A percentile compares a stretch with the other conserved stretches of the same genome.
These are phyloP conservation scores for Trichosporon coremiiforme DNA, from an alignment of 1,284 basidiomycete genomes.

Conservation along the genomic window DNA sequence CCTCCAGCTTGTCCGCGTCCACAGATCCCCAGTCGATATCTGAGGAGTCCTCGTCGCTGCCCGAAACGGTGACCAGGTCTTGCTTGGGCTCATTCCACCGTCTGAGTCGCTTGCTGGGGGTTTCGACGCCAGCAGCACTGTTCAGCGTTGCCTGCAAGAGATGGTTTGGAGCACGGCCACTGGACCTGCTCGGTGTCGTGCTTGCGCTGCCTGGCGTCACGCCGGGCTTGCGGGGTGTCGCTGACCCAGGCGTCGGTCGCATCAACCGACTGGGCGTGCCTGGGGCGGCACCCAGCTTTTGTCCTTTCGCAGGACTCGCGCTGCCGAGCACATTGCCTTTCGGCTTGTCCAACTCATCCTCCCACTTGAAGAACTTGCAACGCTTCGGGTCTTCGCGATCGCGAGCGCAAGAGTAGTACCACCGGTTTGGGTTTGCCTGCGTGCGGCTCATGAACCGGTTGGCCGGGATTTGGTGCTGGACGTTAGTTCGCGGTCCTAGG, in stretches of 20 bases:
- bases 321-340: background rate
- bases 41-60: constrained; percentile 23
- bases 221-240: background rate
- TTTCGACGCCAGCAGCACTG: background rate
- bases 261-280: constrained; percentile 20
- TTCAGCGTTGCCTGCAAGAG: background rate
- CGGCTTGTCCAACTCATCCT: constrained; percentile 36
- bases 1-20: constrained; percentile 44
- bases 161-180: background rate
- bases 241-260: constrained; percentile 12
- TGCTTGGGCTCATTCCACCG: constrained; percentile 12
- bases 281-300: constrained; percentile 12
- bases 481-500: background rate
- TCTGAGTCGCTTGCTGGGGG: constrained; percentile 4
- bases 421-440: constrained; percentile 48
- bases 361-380: constrained; percentile 55
- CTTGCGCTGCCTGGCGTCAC: background rate
- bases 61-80: background rate
- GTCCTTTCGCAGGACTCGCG: constrained; percentile 5
- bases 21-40: constrained; percentile 47
- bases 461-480: constrained; percentile 12
- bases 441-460: constrained; percentile 35
- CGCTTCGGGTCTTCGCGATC: constrained; percentile 39
- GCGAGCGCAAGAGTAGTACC: constrained; percentile 49
- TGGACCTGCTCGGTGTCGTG: background rate